phyloP scores from a whole-genome alignment of 495 filamentous ascomycete genomes.

The Clohesyomyces aquaticus region DNA sequence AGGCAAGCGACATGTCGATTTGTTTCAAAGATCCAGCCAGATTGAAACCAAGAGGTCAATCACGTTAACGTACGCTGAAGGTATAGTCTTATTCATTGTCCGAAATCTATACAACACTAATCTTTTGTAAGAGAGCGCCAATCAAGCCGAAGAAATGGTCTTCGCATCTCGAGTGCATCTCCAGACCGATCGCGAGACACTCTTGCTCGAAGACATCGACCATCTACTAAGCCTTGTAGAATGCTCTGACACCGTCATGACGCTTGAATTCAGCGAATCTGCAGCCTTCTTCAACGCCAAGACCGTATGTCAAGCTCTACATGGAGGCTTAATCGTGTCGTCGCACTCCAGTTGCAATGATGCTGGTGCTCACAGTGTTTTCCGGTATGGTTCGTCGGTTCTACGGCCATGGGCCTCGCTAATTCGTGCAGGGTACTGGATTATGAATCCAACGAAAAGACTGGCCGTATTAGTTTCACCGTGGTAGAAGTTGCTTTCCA shows the following conservation, averaged over 20 bases:
- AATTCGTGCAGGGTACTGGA: neutral
- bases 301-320: neutral
- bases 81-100: neutral
- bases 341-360: slow-evolving; percentile 19
- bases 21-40: neutral
- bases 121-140: neutral
- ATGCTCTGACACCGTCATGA: slow-evolving; percentile 6
- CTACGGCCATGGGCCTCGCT: neutral
- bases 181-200: neutral
- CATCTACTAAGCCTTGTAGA: slow-evolving; percentile 12
- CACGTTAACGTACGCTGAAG: slow-evolving; percentile 12
- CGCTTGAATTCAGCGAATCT: neutral
- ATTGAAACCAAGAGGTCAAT: slow-evolving; percentile 2
- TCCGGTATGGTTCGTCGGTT: neutral
- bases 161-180: slow-evolving; percentile 7
- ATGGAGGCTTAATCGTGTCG: slow-evolving; percentile 1
- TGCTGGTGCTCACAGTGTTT: slow-evolving; percentile 4
- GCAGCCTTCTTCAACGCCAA: slow-evolving; percentile 1
- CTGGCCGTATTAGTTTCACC: neutral
- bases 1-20: slow-evolving; percentile 7
- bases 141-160: neutral
- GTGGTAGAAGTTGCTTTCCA: slow-evolving; percentile 1
- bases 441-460: neutral
- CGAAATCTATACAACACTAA: neutral
- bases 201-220: slow-evolving; percentile 14